Base-by-base conservation (phyloP, 108 stramenopile genomes). In the Cyclotella choctawhatcheeana region DNA sequence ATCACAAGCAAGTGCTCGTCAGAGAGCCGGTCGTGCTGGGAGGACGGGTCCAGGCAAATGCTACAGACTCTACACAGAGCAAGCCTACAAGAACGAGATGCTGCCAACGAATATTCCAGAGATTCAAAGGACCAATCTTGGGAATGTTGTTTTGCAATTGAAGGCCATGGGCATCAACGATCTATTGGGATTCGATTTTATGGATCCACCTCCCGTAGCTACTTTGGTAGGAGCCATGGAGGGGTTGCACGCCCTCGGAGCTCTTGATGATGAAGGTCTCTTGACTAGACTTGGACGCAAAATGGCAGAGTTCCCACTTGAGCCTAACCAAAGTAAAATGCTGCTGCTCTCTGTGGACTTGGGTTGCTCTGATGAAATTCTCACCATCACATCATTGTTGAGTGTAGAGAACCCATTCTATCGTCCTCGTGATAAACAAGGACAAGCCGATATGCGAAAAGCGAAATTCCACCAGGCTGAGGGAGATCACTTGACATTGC, bases 261-360 rank as follows among this genome's bases (percentile, higher is more conserved):
- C 99, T 4, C 81, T 99, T 12, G 99, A 99, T 73, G 97, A 99
- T 32, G 99, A 99, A 76, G 99, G 99, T 16, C 65, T 97, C 50
- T 69, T 99, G 55, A 96, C 98, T 16, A 81, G 97, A 58, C 69
- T 97, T 25, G 98, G 98, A 1, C 81, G 98, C 32, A 97, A 97
- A 67, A 98, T 99, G 98, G 99, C 99, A 22, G 98, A 98, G 76
- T 99, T 99, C 85, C 99, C 99, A 18, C 71, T 99, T 32, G 99
- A 98, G 71, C 97, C 99, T 6, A 94, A 96, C 40, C 84, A 98
- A 1, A 92, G 94, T 44, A 98, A 97, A 74, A 98, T 96, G 93
- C 77, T 97, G 14, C 84, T 98, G 60, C 83, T 92, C 5, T 96
- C 96, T 7, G 97, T 97, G 12, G 98, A 99, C 78, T 76, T 99